These are phyloP conservation scores for Trypanosoma lewisi DNA, from an alignment of 208 protist species.

Conservation along the genomic window DNA sequence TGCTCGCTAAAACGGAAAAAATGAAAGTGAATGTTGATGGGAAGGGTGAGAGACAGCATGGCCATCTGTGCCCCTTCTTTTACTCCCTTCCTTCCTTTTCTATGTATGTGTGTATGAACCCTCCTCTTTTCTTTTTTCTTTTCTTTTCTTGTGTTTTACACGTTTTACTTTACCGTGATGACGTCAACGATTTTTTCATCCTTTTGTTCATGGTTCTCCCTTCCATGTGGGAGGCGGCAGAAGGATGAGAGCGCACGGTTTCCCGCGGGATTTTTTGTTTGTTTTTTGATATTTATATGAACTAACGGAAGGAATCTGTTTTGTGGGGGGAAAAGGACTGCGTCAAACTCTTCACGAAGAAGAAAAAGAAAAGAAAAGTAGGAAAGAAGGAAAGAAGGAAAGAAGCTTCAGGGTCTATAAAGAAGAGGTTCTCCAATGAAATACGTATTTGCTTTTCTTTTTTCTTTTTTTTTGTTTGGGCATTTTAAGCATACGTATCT, in stretches of 20 bases:
- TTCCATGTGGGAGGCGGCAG: neutral
- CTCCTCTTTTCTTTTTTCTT: neutral
- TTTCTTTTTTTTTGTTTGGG: conserved; percentile 6
- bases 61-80: conserved; percentile 21
- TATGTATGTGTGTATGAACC: neutral
- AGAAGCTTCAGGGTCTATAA: too few relatives aligned
- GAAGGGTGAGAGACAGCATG: neutral
- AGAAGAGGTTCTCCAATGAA: too few relatives aligned
- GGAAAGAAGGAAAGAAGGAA: too few relatives aligned
- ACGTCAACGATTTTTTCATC: neutral
- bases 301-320: too few relatives aligned
- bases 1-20: neutral
- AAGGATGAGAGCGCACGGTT: too few relatives aligned
- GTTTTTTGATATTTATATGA: conserved; percentile 3
- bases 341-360: too few relatives aligned
- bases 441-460: too few relatives aligned
- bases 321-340: too few relatives aligned
- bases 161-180: neutral
- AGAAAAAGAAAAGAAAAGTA: too few relatives aligned
- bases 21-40: neutral
- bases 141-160: neutral
- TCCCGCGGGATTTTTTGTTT: neutral
- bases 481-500: too few relatives aligned
- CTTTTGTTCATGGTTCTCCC: neutral
- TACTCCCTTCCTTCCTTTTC: conserved; percentile 16